Base-by-base conservation (phyloP, 2,329 filamentous ascomycete species). In the Ophiostoma populinum region DNA sequence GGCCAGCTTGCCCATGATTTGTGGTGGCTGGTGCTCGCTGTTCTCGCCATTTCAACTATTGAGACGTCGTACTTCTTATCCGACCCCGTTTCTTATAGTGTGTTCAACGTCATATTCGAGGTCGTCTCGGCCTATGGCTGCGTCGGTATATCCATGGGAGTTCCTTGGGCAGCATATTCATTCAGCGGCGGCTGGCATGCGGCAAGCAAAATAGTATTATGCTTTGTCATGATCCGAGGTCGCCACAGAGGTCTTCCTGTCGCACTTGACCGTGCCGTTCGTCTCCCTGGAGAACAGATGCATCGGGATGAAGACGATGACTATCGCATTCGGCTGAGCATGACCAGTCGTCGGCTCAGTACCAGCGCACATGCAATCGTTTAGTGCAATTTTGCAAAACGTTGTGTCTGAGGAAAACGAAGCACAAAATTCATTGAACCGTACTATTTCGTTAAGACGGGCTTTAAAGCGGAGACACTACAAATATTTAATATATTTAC, bases 1-100 rank as follows among this genome's bases (percentile, higher is more conserved):
- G 62, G 63, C 12, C 72, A 77, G 45, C 57, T 77, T 3, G 66
- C 68, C 7, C 71, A 76, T 47, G 72, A 77, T 45, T 55, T 76
- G 9, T 77, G 71, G 72, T 74, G 65, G 59, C 61, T 77, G 11
- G 63, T 69, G 2, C 49, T 75, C 1, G 69, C 69, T 0, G 61
- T 72, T 5, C 56, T 75, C n/a, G 53, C 70, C 18, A 72, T 77
- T 39, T 58, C 62, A 19, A 65, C 66, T 37, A 67, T 71, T 32
- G 71, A 76, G 47, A 65, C 65, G 1, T 52, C 55, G 8, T 61
- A 69, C 37, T 71, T 70, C 39, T 50, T 61, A 1, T 47, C 51
- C 13, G 61, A 72, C 37, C 67, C 67, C 0, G 52, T 56, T n/a
- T 62, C 47, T 24, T 70, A 62, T 47, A 65, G 62, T 19, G 66